A percentile compares a stretch with the other conserved stretches of the same genome.
These are phyloP conservation scores for Scorias spongiosa DNA, from an alignment of 2,329 filamentous ascomycete species.

Conservation along the genomic window DNA sequence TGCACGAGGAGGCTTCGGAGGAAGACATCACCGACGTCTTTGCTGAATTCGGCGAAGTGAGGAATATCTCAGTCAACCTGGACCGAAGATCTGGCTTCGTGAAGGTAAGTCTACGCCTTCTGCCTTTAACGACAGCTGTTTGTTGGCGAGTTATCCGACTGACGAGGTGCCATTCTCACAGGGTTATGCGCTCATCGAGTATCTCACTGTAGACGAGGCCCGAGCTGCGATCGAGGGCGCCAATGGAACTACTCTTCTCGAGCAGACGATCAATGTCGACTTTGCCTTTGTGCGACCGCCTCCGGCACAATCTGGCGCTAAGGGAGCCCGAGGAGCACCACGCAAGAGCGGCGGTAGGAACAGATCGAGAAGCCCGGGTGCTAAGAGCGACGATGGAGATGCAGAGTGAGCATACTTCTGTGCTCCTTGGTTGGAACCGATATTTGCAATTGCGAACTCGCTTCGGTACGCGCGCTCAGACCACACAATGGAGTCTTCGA, in stretches of 20 bases:
- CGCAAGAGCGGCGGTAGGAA: background rate
- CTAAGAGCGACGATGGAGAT: background rate
- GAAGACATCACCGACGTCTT: constrained; percentile 71
- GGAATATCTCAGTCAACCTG: constrained; percentile 72
- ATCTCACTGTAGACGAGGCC: constrained; percentile 62
- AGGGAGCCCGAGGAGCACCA: background rate
- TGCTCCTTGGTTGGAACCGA: too few relatives aligned
- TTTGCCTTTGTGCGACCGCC: constrained; percentile 76
- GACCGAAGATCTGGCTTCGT: constrained; percentile 74
- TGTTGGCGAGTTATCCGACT: background rate
- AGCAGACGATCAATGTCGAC: constrained; percentile 68
- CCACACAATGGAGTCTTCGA: too few relatives aligned
- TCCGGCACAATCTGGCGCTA: constrained; percentile 22
- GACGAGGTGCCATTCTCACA: constrained; percentile 20
- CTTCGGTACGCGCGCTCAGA: too few relatives aligned
- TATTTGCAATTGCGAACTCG: too few relatives aligned
- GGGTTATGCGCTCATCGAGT: constrained; percentile 79
- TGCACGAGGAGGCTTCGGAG: constrained; percentile 76
- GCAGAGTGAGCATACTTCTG: background rate
- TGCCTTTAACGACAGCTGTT: background rate
- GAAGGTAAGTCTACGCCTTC: constrained; percentile 42
- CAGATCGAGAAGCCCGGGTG: background rate
- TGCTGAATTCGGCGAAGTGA: constrained; percentile 72
- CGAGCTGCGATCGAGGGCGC: constrained; percentile 68
- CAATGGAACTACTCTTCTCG: constrained; percentile 62